Evolutionary conservation across 352 stramenopile genomes (phyloP), one percentile per base, ranked within the genome.

Genomic region (Globisporangium nagaii): DNA sequence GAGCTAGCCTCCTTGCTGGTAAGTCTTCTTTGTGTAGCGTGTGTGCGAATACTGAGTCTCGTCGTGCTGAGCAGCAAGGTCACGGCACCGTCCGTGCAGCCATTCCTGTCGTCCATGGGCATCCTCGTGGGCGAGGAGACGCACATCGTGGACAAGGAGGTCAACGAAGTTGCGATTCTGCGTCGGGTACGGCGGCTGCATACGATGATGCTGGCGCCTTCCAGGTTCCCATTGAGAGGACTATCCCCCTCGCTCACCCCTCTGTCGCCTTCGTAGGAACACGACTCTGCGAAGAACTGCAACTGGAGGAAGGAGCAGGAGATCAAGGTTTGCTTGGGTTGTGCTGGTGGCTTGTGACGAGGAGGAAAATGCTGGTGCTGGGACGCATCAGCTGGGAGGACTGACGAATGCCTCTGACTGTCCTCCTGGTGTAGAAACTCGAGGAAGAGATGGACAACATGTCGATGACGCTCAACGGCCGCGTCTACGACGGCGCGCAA

Each of bases 371-470:
- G n/a, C n/a, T n/a, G n/a, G n/a, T n/a, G n/a, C n/a, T n/a, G n/a
- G n/a, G n/a, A n/a, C n/a, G n/a, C n/a, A n/a, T n/a, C n/a, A n/a
- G n/a, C n/a, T n/a, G n/a, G n/a, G n/a, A n/a, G n/a, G n/a, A n/a
- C n/a, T n/a, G n/a, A n/a, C n/a, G 35, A n/a, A 9, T 56, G 31
- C 25, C 15, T 20, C 20, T 37, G 15, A n/a, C 17, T 32, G n/a
- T 37, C 10, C 30, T 13, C 3, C 3, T 41, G n/a, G 7, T 19
- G 25, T 41, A 84, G 73, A 86, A 78, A 70, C 60, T 91, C 10
- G 74, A 90, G 51, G 79, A 93, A 42, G 79, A 89, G 13, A 65
- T 93, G n/a, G 71, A 85, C 35, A 91, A 84, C 43, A 74, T 91
- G 65, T 74, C 67, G 10, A 74, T 83, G 49, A 87, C 73, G 10